Evolutionary conservation across 805 yeast genomes (phyloP).

Genomic region (Priceomyces melissophilus): DNA sequence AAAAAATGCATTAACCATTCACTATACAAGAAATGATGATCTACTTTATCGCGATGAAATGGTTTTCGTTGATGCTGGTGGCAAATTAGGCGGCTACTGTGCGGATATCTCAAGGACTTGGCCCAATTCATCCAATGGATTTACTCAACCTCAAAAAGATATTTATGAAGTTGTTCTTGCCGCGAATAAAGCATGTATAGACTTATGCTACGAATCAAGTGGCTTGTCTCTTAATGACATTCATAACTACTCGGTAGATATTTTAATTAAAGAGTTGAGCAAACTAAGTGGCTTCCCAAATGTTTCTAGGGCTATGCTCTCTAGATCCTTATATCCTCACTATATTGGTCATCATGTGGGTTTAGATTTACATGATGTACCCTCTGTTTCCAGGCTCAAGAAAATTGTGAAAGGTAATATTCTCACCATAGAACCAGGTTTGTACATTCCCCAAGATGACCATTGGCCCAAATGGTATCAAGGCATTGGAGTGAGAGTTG

Average conservation of each 20-base stretch:
- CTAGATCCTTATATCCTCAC: conserved; percentile 73
- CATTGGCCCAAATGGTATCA: conserved; percentile 77
- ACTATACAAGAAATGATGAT: conserved; percentile 91
- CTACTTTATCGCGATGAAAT: conserved; percentile 69
- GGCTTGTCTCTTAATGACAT: conserved; percentile 65
- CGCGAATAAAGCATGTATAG: conserved; percentile 77
- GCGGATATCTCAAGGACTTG: conserved; percentile 96
- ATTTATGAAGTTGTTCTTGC: conserved; percentile 83
- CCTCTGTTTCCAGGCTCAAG: conserved; percentile 55
- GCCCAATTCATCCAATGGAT: conserved; percentile 76
- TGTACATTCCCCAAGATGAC: conserved; percentile 75
- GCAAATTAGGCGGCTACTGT: conserved; percentile 88
- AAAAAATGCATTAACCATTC: conserved; percentile 82
- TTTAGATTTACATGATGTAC: conserved; percentile 83
- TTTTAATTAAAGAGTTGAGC: conserved; percentile 60
- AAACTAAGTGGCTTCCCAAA: conserved; percentile 64
- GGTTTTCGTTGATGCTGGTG: conserved; percentile 94
- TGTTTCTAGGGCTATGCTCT: conserved; percentile 50
- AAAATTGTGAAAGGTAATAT: conserved; percentile 69
- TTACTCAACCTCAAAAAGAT: conserved; percentile 76
- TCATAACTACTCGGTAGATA: conserved; percentile 63
- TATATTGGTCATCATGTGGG: conserved; percentile 96
- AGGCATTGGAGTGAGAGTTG: conserved; percentile 91
- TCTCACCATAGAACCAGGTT: conserved; percentile 93
- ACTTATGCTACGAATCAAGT: conserved; percentile 53